Evolutionary conservation across 2,329 filamentous ascomycete species (phyloP), one percentile per base, ranked within the genome.

Genomic region (Fusarium humuli): DNA sequence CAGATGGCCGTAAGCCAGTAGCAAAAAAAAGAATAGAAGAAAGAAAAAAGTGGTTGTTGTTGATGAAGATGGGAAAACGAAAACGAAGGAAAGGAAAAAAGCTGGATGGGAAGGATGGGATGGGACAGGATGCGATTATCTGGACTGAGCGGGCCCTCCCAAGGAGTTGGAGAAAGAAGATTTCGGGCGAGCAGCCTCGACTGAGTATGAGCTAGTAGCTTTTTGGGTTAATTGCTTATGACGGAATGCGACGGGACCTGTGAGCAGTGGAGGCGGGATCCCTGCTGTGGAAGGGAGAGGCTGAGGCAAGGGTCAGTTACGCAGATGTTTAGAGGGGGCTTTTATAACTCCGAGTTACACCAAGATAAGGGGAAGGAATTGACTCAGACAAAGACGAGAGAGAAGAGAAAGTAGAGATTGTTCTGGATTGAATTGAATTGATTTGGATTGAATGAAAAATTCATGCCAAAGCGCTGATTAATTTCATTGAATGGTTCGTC

Each of bases 201-300:
- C 22, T 25, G 5, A 42, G 49, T 32, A 29, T 49, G 10, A 49
- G 45, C 27, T 47, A 47, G 29, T 49, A 20, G 23, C 40, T 27
- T 52, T 22, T 41, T 9, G 22, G 32, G 34, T 37, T 61, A 40
- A 32, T 20, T 34, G 23, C 57, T 62, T 70, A 73, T 73, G 70
- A 73, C 67, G 70, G 72, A 73, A 73, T 71, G 69, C 63, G 61
- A 65, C 61, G 2, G 34, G 34, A 37, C 34, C 34, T 37, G 34
- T 37, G 34, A 37, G 34, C 18, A 46, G 57, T 48, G 58, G 67
- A 65, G 61, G 54, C 27, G 34, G 44, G 44, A 65, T 30, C 44
- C 41, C 66, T 57, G 40, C 6, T 12, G 47, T 47, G 41, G 47
- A 50, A 53, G 23, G 49, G 49, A 41, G 32, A 61, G 22, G 20